phyloP scores from a whole-genome alignment of 1,284 basidiomycete species.

The Cystobasidium sp. region DNA sequence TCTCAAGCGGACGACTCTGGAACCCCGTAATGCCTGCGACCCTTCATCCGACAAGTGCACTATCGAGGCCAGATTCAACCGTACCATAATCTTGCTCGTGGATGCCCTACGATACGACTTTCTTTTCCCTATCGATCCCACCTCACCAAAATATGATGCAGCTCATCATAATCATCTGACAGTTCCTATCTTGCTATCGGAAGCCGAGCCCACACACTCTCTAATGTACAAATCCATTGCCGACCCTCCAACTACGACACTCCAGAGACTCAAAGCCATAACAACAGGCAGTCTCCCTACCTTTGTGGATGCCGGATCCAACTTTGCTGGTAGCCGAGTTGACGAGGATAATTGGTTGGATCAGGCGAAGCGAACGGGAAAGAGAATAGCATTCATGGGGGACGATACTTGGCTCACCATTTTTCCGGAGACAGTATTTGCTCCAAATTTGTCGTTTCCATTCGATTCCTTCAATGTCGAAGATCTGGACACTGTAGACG shows the following conservation, averaged over 20 bases:
- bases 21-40: slow-evolving; percentile 64
- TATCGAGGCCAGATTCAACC: slow-evolving; percentile 70
- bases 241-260: slow-evolving; percentile 93
- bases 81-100: slow-evolving; percentile 83
- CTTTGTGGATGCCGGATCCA: slow-evolving; percentile 89
- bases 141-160: slow-evolving; percentile 65
- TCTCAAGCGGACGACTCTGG: slow-evolving; percentile 76
- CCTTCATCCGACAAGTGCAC: slow-evolving; percentile 59
- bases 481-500: slow-evolving; percentile 93
- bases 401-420: slow-evolving; percentile 96
- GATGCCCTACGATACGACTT: slow-evolving; percentile 96
- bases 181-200: slow-evolving; percentile 73
- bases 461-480: slow-evolving; percentile 99
- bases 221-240: slow-evolving; percentile 86
- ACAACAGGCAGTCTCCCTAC: slow-evolving; percentile 96
- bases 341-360: slow-evolving; percentile 75
- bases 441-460: slow-evolving; percentile 70
- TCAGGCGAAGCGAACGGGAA: slow-evolving; percentile 58
- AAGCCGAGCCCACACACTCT: slow-evolving; percentile 68
- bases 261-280: slow-evolving; percentile 92
- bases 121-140: slow-evolving; percentile 66
- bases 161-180: slow-evolving; percentile 82
- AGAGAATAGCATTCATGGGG: slow-evolving; percentile 80
- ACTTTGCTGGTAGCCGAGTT: slow-evolving; percentile 84
- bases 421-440: slow-evolving; percentile 73